Evolutionary conservation across 768 basidiomycete species (phyloP), one percentile per base, ranked within the genome.

Genomic region (Pulveroboletus ravenelii): DNA sequence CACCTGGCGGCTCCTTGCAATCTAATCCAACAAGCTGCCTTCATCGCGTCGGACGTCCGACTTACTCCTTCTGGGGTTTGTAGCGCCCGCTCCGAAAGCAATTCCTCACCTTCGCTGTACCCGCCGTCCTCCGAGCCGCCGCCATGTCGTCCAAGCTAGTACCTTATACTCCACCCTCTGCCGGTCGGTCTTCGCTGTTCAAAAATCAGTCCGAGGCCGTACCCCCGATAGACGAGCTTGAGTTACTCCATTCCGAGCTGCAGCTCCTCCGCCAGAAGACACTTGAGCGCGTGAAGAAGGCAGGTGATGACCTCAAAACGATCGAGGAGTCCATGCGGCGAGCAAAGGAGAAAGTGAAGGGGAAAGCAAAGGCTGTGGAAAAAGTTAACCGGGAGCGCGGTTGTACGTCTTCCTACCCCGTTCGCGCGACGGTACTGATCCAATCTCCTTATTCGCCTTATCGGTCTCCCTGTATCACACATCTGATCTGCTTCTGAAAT

Each of bases 271-370:
- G 74, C 59, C 72, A 78, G 57, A 73, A 71, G 62, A 77, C 80
- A 7, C 59, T 81, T 41, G 83, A 84, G 54, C 77, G 86, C 57
- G 79, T 76, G 36, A 82, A 78, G 74, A 89, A 88, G 72, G 89
- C 88, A 0, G 78, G 78, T 30, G 81, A 85, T 61, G 89, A 91
- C 74, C 70, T 88, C 57, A 79, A 76, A 63, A 76, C 79, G 47
- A 82, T 91, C 58, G 81, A 87, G 55, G 87, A 86, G 68, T 85
- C 84, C 43, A 83, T 87, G 79, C 79, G 80, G 47, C 78, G 80
- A 52, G 77, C 89, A 71, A 86, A 80, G 70, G 88, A 89, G 71
- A 83, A 79, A 66, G 85, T 81, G 67, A 78, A 74, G 70, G 85
- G 85, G 0, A 89, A 88, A 65, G 80, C 78, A 45, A 86, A 76